Base-by-base conservation (phyloP, 345 rosid species). In the Aquilaria yunnanensis region DNA sequence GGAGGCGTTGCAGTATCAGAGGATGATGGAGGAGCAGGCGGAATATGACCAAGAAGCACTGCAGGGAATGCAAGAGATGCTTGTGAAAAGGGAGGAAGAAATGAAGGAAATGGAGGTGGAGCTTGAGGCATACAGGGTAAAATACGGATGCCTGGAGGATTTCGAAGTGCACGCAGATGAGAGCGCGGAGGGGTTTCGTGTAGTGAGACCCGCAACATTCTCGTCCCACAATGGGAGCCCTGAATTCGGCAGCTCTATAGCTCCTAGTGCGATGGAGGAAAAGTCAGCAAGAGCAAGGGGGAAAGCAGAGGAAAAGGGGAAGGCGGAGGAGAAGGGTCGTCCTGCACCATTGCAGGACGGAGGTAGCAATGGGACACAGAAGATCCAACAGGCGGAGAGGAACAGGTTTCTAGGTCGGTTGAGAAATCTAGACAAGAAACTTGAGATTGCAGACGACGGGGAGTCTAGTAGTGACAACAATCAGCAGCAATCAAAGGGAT, bases 1-100 rank as follows among this genome's bases (percentile, higher is more conserved):
- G 98, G 98, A 92, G 64, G 98, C 98, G 6, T 77, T 89, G 65
- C 96, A 92, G 79, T 92, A 87, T 64, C 92, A 86, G 72, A 86
- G 98, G 74, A 86, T 92, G 98, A 89, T 92, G 96, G 98, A 92
- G 74, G 96, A 92, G 75, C 90, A 92, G 78, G 95, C 95, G 29
- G 92, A 87, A 65, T 92, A 86, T 57, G 96, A 92, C 54, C 80
- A 89, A 63, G 96, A 92, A 73, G 90, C 89, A 11, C 66, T 92
- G 56, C 95, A 87, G 65, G 76, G 80, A 37, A 68, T 79, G 41
- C 81, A 66, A 13, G 77, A 73, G 56, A 65, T 83, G 62, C 80
- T 86, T 12, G 47, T 33, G 1, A 85, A 86, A 68, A 75, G 80
- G 53, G 95, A 89, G 60, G 87, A 78, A n/a, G 85, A 81, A 37